Percentiles rank a stretch among this genome's conserved stretches.
Conservation (phyloP, 805 yeast species). For the Grigorovia transvaalensis region DNA sequence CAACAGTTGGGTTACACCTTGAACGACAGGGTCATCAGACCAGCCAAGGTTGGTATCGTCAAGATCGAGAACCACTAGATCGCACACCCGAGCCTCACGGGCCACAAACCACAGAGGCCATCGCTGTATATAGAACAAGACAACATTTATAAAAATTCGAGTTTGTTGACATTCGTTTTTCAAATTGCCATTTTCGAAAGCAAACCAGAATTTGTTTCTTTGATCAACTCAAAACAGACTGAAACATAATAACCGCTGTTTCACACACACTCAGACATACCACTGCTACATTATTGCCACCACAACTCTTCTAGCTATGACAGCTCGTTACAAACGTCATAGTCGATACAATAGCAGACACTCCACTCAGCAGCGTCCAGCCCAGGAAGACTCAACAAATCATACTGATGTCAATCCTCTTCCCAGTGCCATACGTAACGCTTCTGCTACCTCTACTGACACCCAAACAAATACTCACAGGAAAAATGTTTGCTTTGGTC, state of each 20-base stretch:
- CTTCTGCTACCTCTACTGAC: neutral
- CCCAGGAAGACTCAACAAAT: neutral
- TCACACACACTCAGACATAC: neutral
- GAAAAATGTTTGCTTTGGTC: constrained; percentile 77
- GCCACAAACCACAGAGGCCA: neutral
- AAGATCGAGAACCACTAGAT: constrained; percentile 32
- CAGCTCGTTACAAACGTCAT: neutral
- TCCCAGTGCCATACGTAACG: too few species aligned
- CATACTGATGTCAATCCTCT: too few species aligned
- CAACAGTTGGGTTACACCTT: constrained; percentile 84
- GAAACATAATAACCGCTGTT: neutral
- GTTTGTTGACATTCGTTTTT: neutral
- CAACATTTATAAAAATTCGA: neutral
- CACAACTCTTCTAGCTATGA: neutral
- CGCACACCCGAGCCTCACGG: neutral
- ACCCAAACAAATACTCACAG: constrained; percentile 21
- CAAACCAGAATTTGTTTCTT: neutral
- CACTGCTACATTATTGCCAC: neutral
- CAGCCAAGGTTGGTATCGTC: constrained; percentile 93
- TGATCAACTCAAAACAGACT: neutral
- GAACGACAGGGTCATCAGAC: constrained; percentile 81
- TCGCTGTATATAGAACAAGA: neutral
- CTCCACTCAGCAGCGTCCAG: neutral
- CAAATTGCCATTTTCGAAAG: neutral
- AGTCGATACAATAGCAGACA: neutral